Base-by-base conservation (phyloP, 331 rosid genomes). In the Erythrophleum ivorense region DNA sequence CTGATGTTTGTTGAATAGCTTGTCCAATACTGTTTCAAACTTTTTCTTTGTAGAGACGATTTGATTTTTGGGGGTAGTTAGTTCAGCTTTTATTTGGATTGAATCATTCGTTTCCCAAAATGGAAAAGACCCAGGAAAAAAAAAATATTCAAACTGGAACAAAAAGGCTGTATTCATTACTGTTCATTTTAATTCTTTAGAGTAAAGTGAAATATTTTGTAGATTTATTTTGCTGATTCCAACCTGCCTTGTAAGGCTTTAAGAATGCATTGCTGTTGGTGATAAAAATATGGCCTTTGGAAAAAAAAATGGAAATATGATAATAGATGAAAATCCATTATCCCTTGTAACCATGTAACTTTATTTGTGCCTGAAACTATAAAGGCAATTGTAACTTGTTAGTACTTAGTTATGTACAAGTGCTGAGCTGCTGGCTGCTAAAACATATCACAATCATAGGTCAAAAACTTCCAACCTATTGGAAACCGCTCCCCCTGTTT, bases 1-100 rank as follows among this genome's bases (percentile, higher is more conserved):
- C 36, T 77, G 29, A 24, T 77, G 50, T 53, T 63, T 77, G 53
- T 77, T 38, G 60, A 71, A 24, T 72, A 50, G 74, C n/a, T 57
- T 69, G 57, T 69, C 48, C 46, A 52, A 69, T 75, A 24, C 0
- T 4, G 29, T 50, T 58, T 75, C 67, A 49, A 36, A 58, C 19
- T 14, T 68, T 59, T 45, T 38, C 70, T 59, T 40, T 24, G 1
- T 68, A 13, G 18, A 33, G 43, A 4, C 12, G 40, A 59, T 33
- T 62, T 31, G n/a, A 38, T 19, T 31, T 79, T 64, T n/a, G 49
- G 16, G 19, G 43, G 19, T 55, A 48, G 57, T 24, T n/a, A 66
- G 78, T 78, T 53, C 36, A 7, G 80, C 38, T 71, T 57, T 57
- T 31, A 57, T 57, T 65, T 64, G 63, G 83, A 81, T 73, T n/a